Evolutionary conservation across 2,329 filamentous ascomycete genomes (phyloP), one percentile per base, ranked within the genome.

Genomic region (Didymella segeticola): DNA sequence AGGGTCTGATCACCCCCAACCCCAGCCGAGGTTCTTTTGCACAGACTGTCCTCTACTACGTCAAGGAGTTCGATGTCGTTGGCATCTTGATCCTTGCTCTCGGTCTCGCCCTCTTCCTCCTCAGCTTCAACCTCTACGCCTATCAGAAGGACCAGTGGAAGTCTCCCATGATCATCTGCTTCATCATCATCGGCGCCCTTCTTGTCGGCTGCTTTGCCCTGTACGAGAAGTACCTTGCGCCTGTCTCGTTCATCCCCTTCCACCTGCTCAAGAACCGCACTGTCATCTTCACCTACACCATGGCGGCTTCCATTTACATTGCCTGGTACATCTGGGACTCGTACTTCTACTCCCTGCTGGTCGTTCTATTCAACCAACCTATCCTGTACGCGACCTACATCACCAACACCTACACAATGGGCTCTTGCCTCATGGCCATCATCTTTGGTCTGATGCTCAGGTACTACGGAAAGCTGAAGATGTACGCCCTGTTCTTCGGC

Each of bases 61-160:
- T 79, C 19, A 77, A 82, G 53, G 84, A 89, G 61, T 87, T 90
- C 56, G 88, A 91, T 66, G 68, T 84, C 1, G 43, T 85, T 4
- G 87, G 88, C 12, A 75, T 89, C 17, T 49, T 89, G 17, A 76
- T 90, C 5, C 78, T 89, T 42, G 80, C 82, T 2, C 78, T 77
- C 1, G 88, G 87, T 5, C 81, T 89, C 49, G 78, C 83, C 0
- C 75, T 90, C 14, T 85, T 92, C 68, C 77, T 92, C 14, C 81
- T 92, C 9, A 85, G 88, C 2, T 86, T 92, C 71, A 86, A 80
- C 34, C 78, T 92, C 27, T 73, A 72, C 62, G 62, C 69, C 2
- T 63, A 63, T 43, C 68, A 60, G 66, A 64, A 58, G 42, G 41
- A 67, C 47, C 48, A 58, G 14, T 79, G 76, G 76, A 63, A 55